Evolutionary conservation across 2,329 filamentous ascomycete species (phyloP).

Genomic region (Lomentospora prolificans): DNA sequence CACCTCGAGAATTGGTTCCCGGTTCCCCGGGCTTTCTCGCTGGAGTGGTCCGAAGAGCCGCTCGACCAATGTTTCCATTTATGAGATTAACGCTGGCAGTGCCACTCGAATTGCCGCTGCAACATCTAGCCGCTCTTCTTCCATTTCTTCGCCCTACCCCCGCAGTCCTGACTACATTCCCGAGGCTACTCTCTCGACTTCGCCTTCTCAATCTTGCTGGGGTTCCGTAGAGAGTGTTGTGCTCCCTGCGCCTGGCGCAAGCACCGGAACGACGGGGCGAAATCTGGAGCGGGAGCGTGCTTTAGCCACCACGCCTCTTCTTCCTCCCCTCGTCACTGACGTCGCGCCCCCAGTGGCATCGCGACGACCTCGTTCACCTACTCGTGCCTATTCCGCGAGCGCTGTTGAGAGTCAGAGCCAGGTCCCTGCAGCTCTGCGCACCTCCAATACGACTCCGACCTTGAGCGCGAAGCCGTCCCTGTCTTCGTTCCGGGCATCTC

Average conservation of each 20-base stretch:
- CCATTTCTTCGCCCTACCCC: conserved; percentile 54
- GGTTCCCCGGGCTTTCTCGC: conserved; percentile 42
- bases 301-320: conserved; percentile 68
- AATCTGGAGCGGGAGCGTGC: conserved; percentile 45
- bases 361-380: conserved; percentile 58
- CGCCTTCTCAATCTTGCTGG: conserved; percentile 54
- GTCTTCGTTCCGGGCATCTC: conserved; percentile 58
- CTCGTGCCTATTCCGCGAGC: conserved; percentile 60
- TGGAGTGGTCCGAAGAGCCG: conserved; percentile 35
- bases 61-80: conserved; percentile 52
- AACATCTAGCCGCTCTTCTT: conserved; percentile 69
- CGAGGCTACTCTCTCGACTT: conserved; percentile 47
- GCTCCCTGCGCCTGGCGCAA: conserved; percentile 31
- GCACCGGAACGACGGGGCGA: conserved; percentile 18
- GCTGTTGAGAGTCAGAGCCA: conserved; percentile 50
- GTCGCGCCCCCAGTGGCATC: conserved; percentile 44
- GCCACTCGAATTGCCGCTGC: conserved; percentile 53
- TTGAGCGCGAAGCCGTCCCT: conserved; percentile 56
- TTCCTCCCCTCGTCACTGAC: conserved; percentile 69
- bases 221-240: conserved; percentile 48
- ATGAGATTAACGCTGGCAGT: conserved; percentile 75
- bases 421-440: conserved; percentile 18
- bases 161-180: conserved; percentile 31
- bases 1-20: conserved; percentile 54
- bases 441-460: conserved; percentile 39